Base-by-base conservation (phyloP, 768 basidiomycete species). In the Ramaria sp. region DNA sequence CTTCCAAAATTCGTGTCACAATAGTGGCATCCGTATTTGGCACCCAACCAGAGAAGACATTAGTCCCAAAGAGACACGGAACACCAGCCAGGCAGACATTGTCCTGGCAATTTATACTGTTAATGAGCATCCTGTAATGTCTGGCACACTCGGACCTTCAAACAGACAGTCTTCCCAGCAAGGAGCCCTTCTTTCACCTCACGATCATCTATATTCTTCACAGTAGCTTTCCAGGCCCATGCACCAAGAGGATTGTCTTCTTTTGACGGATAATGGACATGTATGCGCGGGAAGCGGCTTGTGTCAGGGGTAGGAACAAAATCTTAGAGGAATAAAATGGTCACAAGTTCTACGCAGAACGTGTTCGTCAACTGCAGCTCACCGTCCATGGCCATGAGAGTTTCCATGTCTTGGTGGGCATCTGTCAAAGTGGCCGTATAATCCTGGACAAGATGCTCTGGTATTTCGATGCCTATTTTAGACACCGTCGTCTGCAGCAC, bases 1-100 rank as follows among this genome's bases (percentile, higher is more conserved):
- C 65, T 54, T 75, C 71, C 1, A 78, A 67, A 7, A 76, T 65
- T 17, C 76, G 69, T 10, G 71, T 74, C 7, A 75, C 74, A 2
- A 76, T 68, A 0, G 73, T 75, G 9, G 76, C 76, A 62, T 78
- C 76, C 60, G 65, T 66, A 51, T 65, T 54, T 51, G 70, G 70
- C 20, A 63, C 46, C 58, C 65, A 73, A 48, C 68, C 64, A 31
- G 67, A 61, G 54, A 72, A 68, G 2, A 70, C 71, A 30, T 67
- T 62, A 27, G 74, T 75, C 10, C 76, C 76, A 53, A 76, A 70
- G 15, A 71, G 63, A 48, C 71, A 71, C 0, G 75, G 74, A 1
- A 78, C 73, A 7, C 66, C 70, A 12, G 72, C 73, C 27, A 75
- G 54, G 45, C 68, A 69, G 31, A 75, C 64, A 11, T 69, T 73